Percentiles rank a stretch among this genome's conserved stretches.
phyloP scores from a whole-genome alignment of 2,329 filamentous ascomycete genomes.

The Graphiopsis chlorocephala region DNA sequence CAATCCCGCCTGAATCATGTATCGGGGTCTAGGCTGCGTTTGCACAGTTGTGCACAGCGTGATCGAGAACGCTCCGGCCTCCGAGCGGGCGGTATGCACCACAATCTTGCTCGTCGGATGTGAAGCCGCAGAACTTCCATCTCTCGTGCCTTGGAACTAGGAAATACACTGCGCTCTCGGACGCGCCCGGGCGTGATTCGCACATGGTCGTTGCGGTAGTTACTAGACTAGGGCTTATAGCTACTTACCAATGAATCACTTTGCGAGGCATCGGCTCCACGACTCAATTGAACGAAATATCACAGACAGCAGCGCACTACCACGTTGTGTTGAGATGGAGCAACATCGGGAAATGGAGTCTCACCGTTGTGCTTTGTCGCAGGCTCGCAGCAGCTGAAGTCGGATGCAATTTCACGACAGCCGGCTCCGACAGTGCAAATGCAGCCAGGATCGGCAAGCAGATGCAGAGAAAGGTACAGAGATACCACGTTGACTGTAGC shows the following conservation, averaged over 20 bases:
- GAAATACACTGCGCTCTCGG: neutral
- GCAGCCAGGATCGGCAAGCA: neutral
- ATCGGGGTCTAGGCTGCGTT: neutral
- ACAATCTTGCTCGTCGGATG: neutral
- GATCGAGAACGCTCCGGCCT: neutral
- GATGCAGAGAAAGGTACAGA: neutral
- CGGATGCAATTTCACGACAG: neutral
- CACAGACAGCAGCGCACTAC: neutral
- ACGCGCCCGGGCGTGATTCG: neutral
- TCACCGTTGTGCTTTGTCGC: neutral
- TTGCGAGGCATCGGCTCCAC: neutral
- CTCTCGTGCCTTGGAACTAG: neutral
- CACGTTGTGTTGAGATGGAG: constrained; percentile 12
- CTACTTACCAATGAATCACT: neutral
- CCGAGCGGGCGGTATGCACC: neutral
- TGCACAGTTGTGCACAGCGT: neutral
- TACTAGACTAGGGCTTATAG: neutral
- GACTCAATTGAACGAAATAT: neutral
- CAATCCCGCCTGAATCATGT: constrained; percentile 6
- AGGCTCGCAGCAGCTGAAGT: neutral
- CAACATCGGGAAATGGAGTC: constrained; percentile 13
- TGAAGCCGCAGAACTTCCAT: neutral
- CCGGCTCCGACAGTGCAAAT: neutral
- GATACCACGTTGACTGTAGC: no score
- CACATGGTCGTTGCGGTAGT: neutral